A percentile compares a stretch with the other conserved stretches of the same genome.
Conservation (phyloP, 257 asterid species). For the Eucommia ulmoides region DNA sequence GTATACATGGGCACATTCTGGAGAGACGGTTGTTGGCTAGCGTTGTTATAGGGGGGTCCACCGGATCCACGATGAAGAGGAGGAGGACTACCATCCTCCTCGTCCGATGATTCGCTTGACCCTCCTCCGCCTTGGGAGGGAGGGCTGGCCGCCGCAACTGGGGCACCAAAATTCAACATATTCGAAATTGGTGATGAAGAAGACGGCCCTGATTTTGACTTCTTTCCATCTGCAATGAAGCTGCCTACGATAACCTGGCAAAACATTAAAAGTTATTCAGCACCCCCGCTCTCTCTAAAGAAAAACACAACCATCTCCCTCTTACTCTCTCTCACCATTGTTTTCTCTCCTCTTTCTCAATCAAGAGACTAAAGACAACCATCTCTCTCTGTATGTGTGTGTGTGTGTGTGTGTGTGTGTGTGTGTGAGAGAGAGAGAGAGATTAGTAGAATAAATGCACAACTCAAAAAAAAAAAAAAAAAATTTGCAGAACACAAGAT, state of each 20-base stretch:
- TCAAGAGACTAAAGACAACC: no score
- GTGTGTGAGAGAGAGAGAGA: no score
- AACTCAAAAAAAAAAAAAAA: no score
- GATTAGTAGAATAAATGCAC: no score
- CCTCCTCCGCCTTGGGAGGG: constrained; percentile 60
- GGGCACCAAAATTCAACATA: constrained; percentile 49
- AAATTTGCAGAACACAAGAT: no score
- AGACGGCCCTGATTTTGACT: constrained; percentile 28
- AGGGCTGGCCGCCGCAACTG: constrained; percentile 35
- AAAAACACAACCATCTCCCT: no score
- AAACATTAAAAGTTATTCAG: not conserved
- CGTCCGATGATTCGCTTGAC: constrained; percentile 61
- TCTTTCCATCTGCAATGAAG: constrained; percentile 78
- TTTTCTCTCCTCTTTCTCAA: no score
- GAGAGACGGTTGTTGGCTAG: constrained; percentile 36
- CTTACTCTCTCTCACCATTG: no score
- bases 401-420: no score
- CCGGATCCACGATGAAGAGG: constrained; percentile 33
- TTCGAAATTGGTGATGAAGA: constrained; percentile 30
- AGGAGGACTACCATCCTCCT: constrained; percentile 51
- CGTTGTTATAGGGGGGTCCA: constrained; percentile 24
- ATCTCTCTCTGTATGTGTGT: no score
- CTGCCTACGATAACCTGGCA: constrained; percentile 79
- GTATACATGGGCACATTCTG: constrained; percentile 43
- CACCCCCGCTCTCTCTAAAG: not conserved